phyloP scores from a whole-genome alignment of 176 grass and related monocot genomes.

The Elymus sibiricus region DNA sequence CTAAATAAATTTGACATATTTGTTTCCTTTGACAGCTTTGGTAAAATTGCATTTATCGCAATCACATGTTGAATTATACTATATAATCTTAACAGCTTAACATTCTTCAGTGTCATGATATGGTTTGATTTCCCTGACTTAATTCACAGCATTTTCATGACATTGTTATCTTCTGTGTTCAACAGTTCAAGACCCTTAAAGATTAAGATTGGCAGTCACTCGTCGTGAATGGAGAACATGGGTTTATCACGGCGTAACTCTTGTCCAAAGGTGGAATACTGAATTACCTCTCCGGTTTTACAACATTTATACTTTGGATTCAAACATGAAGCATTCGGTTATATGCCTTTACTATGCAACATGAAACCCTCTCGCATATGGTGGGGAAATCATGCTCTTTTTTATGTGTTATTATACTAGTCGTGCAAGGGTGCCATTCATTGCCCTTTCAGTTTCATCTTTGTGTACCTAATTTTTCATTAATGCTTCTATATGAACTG shows the following conservation, averaged over 20 bases:
- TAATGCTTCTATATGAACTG: constrained; percentile 8
- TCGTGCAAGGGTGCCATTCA: not conserved
- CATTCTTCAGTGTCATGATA: constrained; percentile 7
- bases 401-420: not conserved
- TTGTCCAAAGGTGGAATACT: constrained; percentile 38
- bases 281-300: not conserved
- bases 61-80: not conserved
- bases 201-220: constrained; percentile 21
- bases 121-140: not conserved
- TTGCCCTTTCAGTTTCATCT: not conserved
- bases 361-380: not conserved
- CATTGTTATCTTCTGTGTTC: constrained; percentile 12
- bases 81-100: constrained; percentile 3
- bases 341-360: not conserved
- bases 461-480: not conserved
- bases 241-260: constrained; percentile 30
- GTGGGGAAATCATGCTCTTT: not conserved
- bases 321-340: not conserved
- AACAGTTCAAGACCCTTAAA: constrained; percentile 22
- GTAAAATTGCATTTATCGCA: not conserved
- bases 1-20: not conserved
- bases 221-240: constrained; percentile 22
- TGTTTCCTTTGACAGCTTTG: constrained; percentile 6
- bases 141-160: not conserved
- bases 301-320: not conserved